Evolutionary conservation across 768 basidiomycete genomes (phyloP).

Genomic region (Boletus subparvulus): DNA sequence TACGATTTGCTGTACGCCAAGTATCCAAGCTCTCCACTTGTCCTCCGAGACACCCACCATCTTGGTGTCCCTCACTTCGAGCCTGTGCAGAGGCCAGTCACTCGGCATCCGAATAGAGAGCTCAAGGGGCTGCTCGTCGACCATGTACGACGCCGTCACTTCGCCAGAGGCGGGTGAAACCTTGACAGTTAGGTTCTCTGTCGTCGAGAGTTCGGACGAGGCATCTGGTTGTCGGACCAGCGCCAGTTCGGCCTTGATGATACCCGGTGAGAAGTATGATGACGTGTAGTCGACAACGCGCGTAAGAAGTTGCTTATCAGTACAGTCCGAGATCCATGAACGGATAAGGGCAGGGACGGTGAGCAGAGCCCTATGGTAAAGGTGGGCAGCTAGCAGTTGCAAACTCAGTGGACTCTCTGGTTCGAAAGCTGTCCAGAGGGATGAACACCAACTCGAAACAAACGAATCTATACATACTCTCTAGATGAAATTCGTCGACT

Average conservation of each 20-base stretch:
- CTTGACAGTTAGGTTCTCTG: constrained; percentile 80
- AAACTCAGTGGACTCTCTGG: constrained; percentile 50
- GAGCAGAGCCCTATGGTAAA: constrained; percentile 85
- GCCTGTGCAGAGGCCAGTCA: constrained; percentile 87
- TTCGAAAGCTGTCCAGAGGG: constrained; percentile 51
- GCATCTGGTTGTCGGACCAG: constrained; percentile 59
- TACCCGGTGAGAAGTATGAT: constrained; percentile 82
- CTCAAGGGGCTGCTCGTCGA: constrained; percentile 94
- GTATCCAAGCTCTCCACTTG: constrained; percentile 90
- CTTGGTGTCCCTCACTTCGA: constrained; percentile 85
- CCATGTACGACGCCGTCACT: constrained; percentile 77
- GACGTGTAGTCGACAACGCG: constrained; percentile 79
- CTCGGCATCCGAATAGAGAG: constrained; percentile 79
- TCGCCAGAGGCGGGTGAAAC: constrained; percentile 73
- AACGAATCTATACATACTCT: constrained; percentile 47
- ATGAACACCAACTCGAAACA: background rate
- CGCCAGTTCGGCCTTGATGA: constrained; percentile 81
- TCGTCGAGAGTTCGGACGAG: constrained; percentile 51
- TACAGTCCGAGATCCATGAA: constrained; percentile 82
- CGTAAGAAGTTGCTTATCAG: constrained; percentile 83
- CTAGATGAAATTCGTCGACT: constrained; percentile 79
- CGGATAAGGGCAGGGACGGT: constrained; percentile 84
- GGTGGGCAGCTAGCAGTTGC: constrained; percentile 75
- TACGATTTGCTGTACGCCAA: constrained; percentile 88
- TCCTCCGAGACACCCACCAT: constrained; percentile 86